Percentiles rank a stretch among this genome's conserved stretches.
Evolutionary conservation across 441 rosid genomes (phyloP).

Genomic region (Gossypium lobatum): DNA sequence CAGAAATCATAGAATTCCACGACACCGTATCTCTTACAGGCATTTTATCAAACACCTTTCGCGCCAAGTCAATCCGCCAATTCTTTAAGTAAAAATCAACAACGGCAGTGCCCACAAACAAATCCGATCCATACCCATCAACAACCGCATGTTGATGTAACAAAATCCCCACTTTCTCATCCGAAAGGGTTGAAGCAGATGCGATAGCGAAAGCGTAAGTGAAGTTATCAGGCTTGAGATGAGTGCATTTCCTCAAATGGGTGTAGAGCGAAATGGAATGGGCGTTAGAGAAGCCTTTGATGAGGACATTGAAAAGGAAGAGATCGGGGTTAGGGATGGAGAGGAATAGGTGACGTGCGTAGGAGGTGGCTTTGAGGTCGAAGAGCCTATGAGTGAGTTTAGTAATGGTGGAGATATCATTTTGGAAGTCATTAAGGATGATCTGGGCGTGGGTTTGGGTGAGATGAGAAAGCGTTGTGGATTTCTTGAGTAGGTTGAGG

Average conservation of each 20-base stretch:
- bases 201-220: conserved; percentile 41
- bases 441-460: conserved; percentile 43
- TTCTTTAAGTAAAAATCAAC: conserved; percentile 42
- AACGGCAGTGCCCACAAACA: conserved; percentile 49
- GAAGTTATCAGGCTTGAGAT: conserved; percentile 40
- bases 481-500: conserved; percentile 41
- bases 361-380: conserved; percentile 35
- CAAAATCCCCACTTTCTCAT: conserved; percentile 29
- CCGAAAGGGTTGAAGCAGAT: conserved; percentile 30
- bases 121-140: conserved; percentile 44
- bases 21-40: conserved; percentile 45
- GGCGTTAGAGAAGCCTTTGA: conserved; percentile 39
- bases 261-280: conserved; percentile 35
- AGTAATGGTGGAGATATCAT: conserved; percentile 44
- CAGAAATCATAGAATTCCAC: conserved; percentile 55
- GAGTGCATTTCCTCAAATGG: conserved; percentile 35
- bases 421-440: conserved; percentile 31
- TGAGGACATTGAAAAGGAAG: conserved; percentile 59
- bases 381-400: conserved; percentile 52
- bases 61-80: conserved; percentile 24
- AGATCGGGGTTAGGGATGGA: conserved; percentile 47
- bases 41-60: conserved; percentile 47
- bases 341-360: conserved; percentile 42
- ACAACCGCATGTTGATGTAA: conserved; percentile 38
- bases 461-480: conserved; percentile 38